Conservation (phyloP, 129 eudicot species). For the Flaveria trinervia region DNA sequence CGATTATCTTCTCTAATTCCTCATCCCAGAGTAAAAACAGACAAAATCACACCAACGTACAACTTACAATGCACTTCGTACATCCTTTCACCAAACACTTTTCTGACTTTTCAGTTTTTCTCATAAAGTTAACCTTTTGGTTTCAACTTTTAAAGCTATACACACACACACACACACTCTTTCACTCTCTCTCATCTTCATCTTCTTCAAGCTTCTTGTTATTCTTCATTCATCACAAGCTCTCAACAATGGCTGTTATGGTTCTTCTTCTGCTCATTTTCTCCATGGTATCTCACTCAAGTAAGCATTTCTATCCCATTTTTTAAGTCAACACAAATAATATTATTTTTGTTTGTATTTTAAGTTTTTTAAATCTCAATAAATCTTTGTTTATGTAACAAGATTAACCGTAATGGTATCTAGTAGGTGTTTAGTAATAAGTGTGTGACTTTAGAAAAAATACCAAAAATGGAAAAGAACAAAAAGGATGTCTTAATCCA, state of each 20-base stretch:
- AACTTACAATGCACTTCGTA: constrained; percentile 7
- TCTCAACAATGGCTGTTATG: constrained; percentile 20
- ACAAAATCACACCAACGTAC: neutral
- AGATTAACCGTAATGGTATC: too few relatives aligned
- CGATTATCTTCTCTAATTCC: neutral
- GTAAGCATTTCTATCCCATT: constrained; percentile 31
- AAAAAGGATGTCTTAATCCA: constrained; percentile 27
- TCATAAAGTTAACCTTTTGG: constrained; percentile 20
- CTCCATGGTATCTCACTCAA: constrained; percentile 40
- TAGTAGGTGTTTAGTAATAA: too few relatives aligned
- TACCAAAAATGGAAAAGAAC: neutral
- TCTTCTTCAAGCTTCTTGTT: constrained; percentile 30
- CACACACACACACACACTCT: neutral
- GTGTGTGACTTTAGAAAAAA: neutral
- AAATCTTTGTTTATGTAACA: too few relatives aligned
- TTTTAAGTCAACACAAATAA: too few relatives aligned
- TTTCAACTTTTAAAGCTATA: constrained; percentile 25
- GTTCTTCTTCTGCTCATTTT: constrained; percentile 29
- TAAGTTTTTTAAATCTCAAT: neutral
- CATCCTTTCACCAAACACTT: neutral
- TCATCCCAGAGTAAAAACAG: constrained; percentile 2
- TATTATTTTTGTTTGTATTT: neutral
- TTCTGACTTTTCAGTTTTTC: neutral
- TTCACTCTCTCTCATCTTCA: neutral
- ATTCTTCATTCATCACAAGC: constrained; percentile 14